phyloP scores from a whole-genome alignment of 83 land plant species.

The Isoetes engelmannii region DNA sequence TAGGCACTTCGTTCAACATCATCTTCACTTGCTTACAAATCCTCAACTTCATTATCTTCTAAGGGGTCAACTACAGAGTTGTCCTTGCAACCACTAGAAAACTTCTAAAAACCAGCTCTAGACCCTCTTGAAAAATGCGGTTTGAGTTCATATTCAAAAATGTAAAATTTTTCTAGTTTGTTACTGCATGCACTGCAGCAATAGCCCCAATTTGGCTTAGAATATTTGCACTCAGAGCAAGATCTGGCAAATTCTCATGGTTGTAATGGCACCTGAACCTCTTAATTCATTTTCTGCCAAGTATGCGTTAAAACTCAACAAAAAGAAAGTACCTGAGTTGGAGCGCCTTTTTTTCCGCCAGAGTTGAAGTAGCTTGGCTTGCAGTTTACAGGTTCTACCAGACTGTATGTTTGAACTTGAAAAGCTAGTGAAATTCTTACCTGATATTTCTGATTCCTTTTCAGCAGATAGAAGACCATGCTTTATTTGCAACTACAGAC shows the following conservation, averaged over 20 bases:
- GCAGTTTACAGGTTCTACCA: no score
- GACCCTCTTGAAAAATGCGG: slow-evolving; percentile 76
- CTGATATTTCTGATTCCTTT: no score
- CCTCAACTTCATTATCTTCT: slow-evolving; percentile 69
- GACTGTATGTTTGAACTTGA: no score
- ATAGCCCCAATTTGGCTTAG: slow-evolving; percentile 68
- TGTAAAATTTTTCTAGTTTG: slow-evolving; percentile 40
- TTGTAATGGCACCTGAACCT: slow-evolving; percentile 69
- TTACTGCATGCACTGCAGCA: slow-evolving; percentile 59
- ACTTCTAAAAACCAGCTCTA: slow-evolving; percentile 58
- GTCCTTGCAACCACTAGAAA: slow-evolving; percentile 39
- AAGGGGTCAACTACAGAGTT: slow-evolving; percentile 60
- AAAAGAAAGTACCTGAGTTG: no score
- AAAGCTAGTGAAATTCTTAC: no score
- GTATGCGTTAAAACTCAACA: no score
- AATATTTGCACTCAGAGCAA: slow-evolving; percentile 60
- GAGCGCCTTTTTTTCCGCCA: no score
- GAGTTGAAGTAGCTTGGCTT: no score
- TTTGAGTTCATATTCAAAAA: slow-evolving; percentile 65
- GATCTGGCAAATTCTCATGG: slow-evolving; percentile 45
- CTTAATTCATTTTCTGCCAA: slow-evolving; percentile 86
- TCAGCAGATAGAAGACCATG: no score
- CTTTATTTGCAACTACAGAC: no score
- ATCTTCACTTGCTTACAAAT: neutral
- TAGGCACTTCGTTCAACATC: neutral